Conservation (phyloP, 352 stramenopile genomes). For the Phytophthora palmivora region DNA sequence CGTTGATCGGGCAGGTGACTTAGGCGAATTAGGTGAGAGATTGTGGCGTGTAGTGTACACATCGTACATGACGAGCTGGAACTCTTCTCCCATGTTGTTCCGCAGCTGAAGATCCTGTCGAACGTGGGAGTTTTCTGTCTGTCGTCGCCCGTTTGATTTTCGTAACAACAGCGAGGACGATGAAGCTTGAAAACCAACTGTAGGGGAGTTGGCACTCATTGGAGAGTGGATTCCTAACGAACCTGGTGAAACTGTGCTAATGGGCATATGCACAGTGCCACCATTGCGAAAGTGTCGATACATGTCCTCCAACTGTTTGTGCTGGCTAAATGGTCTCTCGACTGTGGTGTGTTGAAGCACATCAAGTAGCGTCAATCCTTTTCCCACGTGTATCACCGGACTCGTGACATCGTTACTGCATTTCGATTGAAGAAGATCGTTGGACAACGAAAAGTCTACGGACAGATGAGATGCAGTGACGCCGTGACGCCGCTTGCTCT, state of each 20-base stretch:
- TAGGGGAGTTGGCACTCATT: constrained; percentile 4
- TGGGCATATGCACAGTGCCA: constrained; percentile 51
- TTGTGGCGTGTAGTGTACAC: constrained; percentile 49
- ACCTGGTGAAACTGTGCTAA: constrained; percentile 22
- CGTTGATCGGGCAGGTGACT: constrained; percentile 4
- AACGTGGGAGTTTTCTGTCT: constrained; percentile 20
- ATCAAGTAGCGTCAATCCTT: constrained; percentile 30
- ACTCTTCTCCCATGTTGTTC: constrained; percentile 57
- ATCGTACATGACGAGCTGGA: constrained; percentile 68
- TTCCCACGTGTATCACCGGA: background rate
- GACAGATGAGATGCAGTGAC: constrained; percentile 11
- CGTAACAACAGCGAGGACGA: constrained; percentile 1
- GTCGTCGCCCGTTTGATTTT: constrained; percentile 1
- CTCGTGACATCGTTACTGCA: background rate
- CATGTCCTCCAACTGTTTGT: constrained; percentile 54
- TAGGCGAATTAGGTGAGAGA: constrained; percentile 4
- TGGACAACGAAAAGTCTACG: constrained; percentile 10
- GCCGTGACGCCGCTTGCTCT: constrained; percentile 54
- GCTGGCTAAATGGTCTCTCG: constrained; percentile 24
- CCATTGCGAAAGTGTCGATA: constrained; percentile 73
- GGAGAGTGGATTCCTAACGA: constrained; percentile 1
- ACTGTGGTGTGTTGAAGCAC: constrained; percentile 27
- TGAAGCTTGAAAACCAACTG: constrained; percentile 8
- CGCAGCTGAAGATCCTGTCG: constrained; percentile 42
- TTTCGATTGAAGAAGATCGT: constrained; percentile 9